Percentiles rank a stretch among this genome's conserved stretches.
Conservation (phyloP, 2,329 filamentous ascomycete species). For the Ambrosiella beaveri region DNA sequence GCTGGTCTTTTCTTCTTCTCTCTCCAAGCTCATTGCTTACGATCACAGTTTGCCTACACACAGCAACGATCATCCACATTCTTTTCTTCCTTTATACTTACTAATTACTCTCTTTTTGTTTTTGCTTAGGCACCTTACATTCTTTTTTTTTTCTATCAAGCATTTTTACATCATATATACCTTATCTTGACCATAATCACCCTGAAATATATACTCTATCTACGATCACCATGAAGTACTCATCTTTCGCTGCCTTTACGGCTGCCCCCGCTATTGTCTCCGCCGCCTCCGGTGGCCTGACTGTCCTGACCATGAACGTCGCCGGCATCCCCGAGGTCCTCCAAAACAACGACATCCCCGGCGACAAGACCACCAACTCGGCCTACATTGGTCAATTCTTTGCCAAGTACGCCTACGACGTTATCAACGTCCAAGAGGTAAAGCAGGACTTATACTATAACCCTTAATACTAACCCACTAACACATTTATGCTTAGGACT, state of each 20-base stretch:
- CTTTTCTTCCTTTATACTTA: background rate
- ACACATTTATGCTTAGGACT: slow-evolving; percentile 27
- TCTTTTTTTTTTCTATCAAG: background rate
- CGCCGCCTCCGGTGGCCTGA: slow-evolving; percentile 25
- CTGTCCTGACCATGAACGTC: slow-evolving; percentile 39
- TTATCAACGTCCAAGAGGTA: slow-evolving; percentile 49
- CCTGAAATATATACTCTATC: background rate
- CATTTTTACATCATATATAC: background rate
- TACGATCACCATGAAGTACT: slow-evolving; percentile 10
- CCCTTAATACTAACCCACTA: background rate
- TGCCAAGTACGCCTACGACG: slow-evolving; percentile 37
- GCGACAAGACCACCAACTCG: slow-evolving; percentile 43
- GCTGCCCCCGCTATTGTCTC: slow-evolving; percentile 9
- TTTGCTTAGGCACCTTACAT: background rate
- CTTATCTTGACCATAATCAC: background rate
- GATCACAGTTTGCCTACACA: background rate
- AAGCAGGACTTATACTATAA: background rate
- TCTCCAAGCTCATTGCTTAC: background rate
- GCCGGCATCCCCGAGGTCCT: slow-evolving; percentile 40
- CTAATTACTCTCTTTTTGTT: background rate
- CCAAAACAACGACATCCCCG: slow-evolving; percentile 42
- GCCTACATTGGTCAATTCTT: slow-evolving; percentile 38
- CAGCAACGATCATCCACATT: background rate
- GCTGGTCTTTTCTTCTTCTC: background rate
- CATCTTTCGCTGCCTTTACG: slow-evolving; percentile 3